A percentile compares a stretch with the other conserved stretches of the same genome.
phyloP scores from a whole-genome alignment of 768 basidiomycete species.

The Lentinula lateritia region DNA sequence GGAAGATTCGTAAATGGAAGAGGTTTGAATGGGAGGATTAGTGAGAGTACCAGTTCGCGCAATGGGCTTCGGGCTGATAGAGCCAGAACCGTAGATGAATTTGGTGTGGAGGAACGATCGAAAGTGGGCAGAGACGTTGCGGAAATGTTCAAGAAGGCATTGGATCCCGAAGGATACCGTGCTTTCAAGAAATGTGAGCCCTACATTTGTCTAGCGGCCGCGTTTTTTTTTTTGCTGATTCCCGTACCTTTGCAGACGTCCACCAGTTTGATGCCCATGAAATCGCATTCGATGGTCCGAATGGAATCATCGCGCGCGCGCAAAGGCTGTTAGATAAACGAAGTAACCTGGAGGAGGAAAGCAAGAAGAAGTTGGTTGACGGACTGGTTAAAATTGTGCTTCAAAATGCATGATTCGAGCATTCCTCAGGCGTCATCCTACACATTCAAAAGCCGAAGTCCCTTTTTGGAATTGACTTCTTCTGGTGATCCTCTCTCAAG shows the following conservation, averaged over 20 bases:
- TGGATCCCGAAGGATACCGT: conserved; percentile 41
- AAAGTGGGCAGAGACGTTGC: conserved; percentile 42
- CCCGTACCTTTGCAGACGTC: conserved; percentile 42
- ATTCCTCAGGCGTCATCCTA: not conserved
- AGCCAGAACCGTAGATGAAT: conserved; percentile 15
- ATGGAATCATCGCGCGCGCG: conserved; percentile 61
- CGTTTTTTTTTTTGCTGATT: conserved; percentile 4
- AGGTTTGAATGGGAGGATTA: conserved; percentile 19
- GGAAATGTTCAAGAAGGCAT: conserved; percentile 38
- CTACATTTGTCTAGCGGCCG: conserved; percentile 6
- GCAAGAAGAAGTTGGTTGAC: conserved; percentile 49
- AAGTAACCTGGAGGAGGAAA: conserved; percentile 38
- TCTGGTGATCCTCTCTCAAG: not conserved
- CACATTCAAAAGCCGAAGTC: not conserved
- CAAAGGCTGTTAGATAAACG: conserved; percentile 52
- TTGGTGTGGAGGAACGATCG: conserved; percentile 17
- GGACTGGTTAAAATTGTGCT: conserved; percentile 57
- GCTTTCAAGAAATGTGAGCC: conserved; percentile 63
- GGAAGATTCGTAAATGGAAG: conserved; percentile 26
- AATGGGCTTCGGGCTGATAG: conserved; percentile 16
- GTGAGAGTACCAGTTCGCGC: conserved; percentile 24
- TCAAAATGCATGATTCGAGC: conserved; percentile 31
- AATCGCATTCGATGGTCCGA: conserved; percentile 72
- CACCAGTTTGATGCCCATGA: conserved; percentile 69
- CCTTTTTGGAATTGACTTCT: not conserved